Evolutionary conservation across 345 rosid genomes (phyloP).

Genomic region (Boechera retrofracta): DNA sequence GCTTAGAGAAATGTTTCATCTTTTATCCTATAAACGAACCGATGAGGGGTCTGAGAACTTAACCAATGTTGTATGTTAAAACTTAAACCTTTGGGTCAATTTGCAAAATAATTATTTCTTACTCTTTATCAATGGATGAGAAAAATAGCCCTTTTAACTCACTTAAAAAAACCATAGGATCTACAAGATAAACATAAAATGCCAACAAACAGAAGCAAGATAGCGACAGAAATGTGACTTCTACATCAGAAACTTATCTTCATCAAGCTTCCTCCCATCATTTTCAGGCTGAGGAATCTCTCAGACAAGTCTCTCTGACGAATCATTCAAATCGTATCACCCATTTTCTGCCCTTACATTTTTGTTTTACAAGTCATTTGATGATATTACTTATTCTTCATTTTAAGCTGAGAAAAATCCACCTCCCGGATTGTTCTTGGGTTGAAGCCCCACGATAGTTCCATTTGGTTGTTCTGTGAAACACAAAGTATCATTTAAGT

Average conservation of each 20-base stretch:
- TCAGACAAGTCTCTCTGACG: conserved; percentile 24
- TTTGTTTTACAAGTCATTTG: background rate
- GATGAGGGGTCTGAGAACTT: no score
- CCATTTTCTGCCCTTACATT: background rate
- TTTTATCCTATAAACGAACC: background rate
- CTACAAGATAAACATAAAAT: background rate
- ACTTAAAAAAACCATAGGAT: no score
- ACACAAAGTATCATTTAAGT: background rate
- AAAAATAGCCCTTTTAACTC: background rate
- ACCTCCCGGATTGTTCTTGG: conserved; percentile 12
- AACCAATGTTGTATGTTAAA: no score
- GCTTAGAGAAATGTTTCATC: background rate
- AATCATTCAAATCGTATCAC: conserved; percentile 20
- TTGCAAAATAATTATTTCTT: no score
- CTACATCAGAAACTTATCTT: conserved; percentile 22
- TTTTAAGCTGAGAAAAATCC: conserved; percentile 16
- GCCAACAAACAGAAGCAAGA: conserved; percentile 2
- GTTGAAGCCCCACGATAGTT: conserved; percentile 16
- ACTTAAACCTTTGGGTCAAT: no score
- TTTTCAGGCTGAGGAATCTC: conserved; percentile 11
- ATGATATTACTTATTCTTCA: background rate
- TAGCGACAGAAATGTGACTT: background rate
- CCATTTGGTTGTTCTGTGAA: conserved; percentile 23
- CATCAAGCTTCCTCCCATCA: conserved; percentile 25
- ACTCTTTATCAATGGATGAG: no score